Percentiles rank a stretch among this genome's conserved stretches.
These are phyloP conservation scores for Neurospora sp. DNA, from an alignment of 495 filamentous ascomycete genomes.

Conservation along the genomic window DNA sequence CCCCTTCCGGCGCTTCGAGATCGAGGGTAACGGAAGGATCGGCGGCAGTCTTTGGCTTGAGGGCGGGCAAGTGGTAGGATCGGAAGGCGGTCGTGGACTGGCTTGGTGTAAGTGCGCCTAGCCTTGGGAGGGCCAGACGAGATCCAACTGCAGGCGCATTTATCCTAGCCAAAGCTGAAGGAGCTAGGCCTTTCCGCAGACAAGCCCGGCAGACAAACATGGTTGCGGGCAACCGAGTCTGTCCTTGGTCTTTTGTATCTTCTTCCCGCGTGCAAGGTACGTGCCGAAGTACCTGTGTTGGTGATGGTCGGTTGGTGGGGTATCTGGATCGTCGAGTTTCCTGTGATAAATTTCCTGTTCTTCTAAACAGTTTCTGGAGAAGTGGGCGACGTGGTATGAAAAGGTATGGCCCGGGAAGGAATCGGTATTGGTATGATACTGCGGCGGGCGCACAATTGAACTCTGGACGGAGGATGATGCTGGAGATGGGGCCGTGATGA, in stretches of 20 bases:
- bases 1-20: neutral
- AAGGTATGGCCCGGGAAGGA: neutral
- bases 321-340: neutral
- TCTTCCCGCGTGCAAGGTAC: neutral
- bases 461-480: neutral
- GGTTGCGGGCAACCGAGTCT: neutral
- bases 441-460: neutral
- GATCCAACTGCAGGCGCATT: neutral
- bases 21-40: neutral
- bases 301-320: neutral
- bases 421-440: neutral
- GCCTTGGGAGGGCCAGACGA: neutral
- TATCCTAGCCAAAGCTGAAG: neutral
- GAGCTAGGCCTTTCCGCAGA: conserved; percentile 14
- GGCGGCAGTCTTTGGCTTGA: neutral
- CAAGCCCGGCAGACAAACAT: conserved; percentile 36
- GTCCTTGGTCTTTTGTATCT: neutral
- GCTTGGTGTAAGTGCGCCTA: neutral
- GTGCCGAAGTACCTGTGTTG: neutral
- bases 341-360: neutral
- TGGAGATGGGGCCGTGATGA: neutral
- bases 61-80: neutral
- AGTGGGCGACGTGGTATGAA: neutral
- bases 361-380: neutral
- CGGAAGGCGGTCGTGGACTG: neutral